Conservation (phyloP, 345 rosid species). For the Erysimum cheiranthoides region DNA sequence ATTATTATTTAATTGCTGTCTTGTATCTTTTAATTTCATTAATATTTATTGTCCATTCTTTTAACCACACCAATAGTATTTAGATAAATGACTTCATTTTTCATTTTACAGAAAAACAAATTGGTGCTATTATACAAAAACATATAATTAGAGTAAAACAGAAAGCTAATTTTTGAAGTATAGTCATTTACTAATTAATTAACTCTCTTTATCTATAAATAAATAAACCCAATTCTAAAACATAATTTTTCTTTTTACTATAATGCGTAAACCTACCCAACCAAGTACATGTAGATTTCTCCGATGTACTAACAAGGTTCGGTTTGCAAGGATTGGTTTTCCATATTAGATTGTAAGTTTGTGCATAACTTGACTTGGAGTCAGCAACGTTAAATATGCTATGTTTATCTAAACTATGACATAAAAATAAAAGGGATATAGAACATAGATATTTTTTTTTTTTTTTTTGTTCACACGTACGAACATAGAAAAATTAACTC, state of each 20-base stretch:
- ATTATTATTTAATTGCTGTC: too few species aligned
- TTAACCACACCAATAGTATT: not conserved
- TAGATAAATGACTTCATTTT: not conserved
- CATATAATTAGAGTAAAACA: not conserved
- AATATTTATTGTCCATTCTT: not conserved
- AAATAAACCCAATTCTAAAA: too few species aligned
- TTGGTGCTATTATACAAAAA: not conserved
- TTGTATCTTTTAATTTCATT: not conserved
- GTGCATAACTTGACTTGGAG: not conserved
- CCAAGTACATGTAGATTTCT: not conserved
- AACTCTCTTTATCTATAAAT: not conserved
- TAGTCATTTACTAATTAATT: not conserved
- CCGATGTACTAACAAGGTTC: not conserved
- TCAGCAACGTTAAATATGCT: slow-evolving; percentile 10
- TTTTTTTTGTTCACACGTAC: too few species aligned
- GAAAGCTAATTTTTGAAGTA: not conserved
- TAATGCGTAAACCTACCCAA: slow-evolving; percentile 1
- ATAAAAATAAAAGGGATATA: not conserved
- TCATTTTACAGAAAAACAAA: too few species aligned
- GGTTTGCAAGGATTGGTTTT: not conserved
- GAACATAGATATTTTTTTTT: not conserved
- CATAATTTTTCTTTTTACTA: not conserved
- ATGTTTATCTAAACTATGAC: not conserved
- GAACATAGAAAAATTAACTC: not conserved
- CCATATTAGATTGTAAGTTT: not conserved